These are phyloP conservation scores for Mayamaea pseudoterrestris DNA, from an alignment of 108 stramenopile species.

Conservation along the genomic window DNA sequence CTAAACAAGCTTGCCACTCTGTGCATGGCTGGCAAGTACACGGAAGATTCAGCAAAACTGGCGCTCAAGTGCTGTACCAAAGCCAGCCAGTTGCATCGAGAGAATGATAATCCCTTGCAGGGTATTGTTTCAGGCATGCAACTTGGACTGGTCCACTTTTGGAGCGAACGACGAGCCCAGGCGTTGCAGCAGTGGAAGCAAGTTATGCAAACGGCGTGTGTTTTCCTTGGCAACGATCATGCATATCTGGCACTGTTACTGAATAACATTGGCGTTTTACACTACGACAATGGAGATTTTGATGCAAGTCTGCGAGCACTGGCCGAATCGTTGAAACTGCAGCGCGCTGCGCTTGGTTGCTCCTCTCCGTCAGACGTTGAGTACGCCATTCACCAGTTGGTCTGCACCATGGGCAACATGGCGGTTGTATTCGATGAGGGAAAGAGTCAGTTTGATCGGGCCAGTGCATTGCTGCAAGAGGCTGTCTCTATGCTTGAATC, in stretches of 20 bases:
- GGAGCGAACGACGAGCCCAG: neutral
- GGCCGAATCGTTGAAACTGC: slow-evolving; percentile 11
- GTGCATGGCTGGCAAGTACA: too few species aligned
- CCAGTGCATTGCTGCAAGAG: too few species aligned
- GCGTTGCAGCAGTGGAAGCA: slow-evolving; percentile 11
- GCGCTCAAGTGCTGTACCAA: too few species aligned
- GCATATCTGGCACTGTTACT: slow-evolving; percentile 10
- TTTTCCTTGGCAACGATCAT: slow-evolving; percentile 15
- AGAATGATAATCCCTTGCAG: too few species aligned
- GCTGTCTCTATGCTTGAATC: too few species aligned
- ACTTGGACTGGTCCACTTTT: slow-evolving; percentile 12
- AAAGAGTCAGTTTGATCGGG: too few species aligned
- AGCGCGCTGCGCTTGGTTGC: slow-evolving; percentile 1
- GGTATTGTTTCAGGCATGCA: neutral
- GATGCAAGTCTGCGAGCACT: slow-evolving; percentile 3
- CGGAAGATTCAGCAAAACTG: too few species aligned
- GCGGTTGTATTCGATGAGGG: slow-evolving; percentile 10
- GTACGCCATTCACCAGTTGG: slow-evolving; percentile 8
- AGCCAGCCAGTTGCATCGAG: too few species aligned
- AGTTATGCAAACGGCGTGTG: slow-evolving; percentile 9
- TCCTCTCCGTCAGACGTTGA: neutral
- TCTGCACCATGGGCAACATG: slow-evolving; percentile 9
- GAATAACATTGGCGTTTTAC: slow-evolving; percentile 11
- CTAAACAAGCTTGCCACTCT: too few species aligned
- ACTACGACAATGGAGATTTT: slow-evolving; percentile 4